These are phyloP conservation scores for Exsudoporus frostii DNA, from an alignment of 768 basidiomycete genomes.

Conservation along the genomic window DNA sequence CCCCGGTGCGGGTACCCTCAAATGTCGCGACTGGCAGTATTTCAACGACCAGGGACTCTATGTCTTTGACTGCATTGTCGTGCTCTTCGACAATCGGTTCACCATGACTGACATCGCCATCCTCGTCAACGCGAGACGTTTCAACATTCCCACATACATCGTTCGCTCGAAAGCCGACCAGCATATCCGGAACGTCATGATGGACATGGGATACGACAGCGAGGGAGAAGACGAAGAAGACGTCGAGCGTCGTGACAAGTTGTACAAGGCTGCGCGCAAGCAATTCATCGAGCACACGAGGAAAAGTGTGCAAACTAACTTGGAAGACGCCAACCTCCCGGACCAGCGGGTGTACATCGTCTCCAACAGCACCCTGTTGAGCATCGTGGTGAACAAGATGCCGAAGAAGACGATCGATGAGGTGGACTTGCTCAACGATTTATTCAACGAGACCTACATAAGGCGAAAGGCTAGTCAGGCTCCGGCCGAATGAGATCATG, in stretches of 20 bases:
- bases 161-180: slow-evolving; percentile 23
- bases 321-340: slow-evolving; percentile 23
- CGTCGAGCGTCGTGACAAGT: slow-evolving; percentile 2
- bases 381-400: slow-evolving; percentile 15
- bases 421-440: slow-evolving; percentile 19
- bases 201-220: slow-evolving; percentile 18
- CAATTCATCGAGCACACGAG: slow-evolving; percentile 17
- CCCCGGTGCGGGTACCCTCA: slow-evolving; percentile 21
- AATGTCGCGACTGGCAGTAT: slow-evolving; percentile 20
- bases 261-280: slow-evolving; percentile 11
- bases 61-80: slow-evolving; percentile 23
- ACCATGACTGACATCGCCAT: slow-evolving; percentile 23
- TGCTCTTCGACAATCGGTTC: slow-evolving; percentile 23
- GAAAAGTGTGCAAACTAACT: slow-evolving; percentile 14
- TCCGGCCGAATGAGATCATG: not conserved
- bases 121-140: slow-evolving; percentile 13
- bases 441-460: slow-evolving; percentile 7
- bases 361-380: slow-evolving; percentile 18
- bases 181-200: slow-evolving; percentile 20
- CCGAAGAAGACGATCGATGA: slow-evolving; percentile 24
- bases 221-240: slow-evolving; percentile 16
- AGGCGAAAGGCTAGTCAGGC: not conserved
- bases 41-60: slow-evolving; percentile 24
- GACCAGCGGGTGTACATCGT: slow-evolving; percentile 29
- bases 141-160: slow-evolving; percentile 21